Evolutionary conservation across 768 basidiomycete species (phyloP).

Genomic region (Phlegmacium glaucopus): DNA sequence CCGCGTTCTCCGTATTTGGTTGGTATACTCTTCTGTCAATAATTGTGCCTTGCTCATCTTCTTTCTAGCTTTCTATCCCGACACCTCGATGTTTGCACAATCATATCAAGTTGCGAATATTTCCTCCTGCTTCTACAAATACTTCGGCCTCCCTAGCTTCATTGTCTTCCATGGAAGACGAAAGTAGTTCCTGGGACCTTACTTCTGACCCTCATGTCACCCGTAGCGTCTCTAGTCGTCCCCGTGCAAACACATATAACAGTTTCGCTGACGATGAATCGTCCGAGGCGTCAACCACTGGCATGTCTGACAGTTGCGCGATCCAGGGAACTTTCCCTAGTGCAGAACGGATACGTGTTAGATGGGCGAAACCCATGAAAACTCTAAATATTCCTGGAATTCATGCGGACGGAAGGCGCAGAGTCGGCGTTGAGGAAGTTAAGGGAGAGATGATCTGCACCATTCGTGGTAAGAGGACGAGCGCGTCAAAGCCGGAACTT

Average conservation of each 20-base stretch:
- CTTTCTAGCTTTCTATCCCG: slow-evolving; percentile 65
- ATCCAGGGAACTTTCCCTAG: slow-evolving; percentile 80
- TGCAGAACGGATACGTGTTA: slow-evolving; percentile 68
- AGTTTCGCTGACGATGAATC: slow-evolving; percentile 83
- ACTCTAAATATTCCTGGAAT: slow-evolving; percentile 39
- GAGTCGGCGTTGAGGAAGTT: slow-evolving; percentile 67
- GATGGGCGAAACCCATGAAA: slow-evolving; percentile 71
- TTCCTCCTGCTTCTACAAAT: slow-evolving; percentile 46
- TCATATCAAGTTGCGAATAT: slow-evolving; percentile 69
- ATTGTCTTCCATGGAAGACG: slow-evolving; percentile 73
- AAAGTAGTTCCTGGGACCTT: slow-evolving; percentile 67
- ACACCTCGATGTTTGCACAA: slow-evolving; percentile 78
- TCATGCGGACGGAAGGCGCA: slow-evolving; percentile 50
- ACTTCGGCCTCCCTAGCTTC: slow-evolving; percentile 64
- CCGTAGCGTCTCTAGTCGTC: slow-evolving; percentile 43
- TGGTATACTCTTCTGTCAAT: slow-evolving; percentile 16
- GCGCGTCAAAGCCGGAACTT: slow-evolving; percentile 29
- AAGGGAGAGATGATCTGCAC: slow-evolving; percentile 64
- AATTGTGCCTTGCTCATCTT: slow-evolving; percentile 2
- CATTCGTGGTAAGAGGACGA: slow-evolving; percentile 48
- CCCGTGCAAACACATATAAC: slow-evolving; percentile 58
- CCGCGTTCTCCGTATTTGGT: slow-evolving; percentile 77
- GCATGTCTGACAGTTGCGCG: slow-evolving; percentile 57
- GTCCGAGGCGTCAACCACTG: slow-evolving; percentile 60
- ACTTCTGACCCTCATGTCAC: slow-evolving; percentile 76